Conservation (phyloP, 139 green algal species). For the Micractinium sp. region DNA sequence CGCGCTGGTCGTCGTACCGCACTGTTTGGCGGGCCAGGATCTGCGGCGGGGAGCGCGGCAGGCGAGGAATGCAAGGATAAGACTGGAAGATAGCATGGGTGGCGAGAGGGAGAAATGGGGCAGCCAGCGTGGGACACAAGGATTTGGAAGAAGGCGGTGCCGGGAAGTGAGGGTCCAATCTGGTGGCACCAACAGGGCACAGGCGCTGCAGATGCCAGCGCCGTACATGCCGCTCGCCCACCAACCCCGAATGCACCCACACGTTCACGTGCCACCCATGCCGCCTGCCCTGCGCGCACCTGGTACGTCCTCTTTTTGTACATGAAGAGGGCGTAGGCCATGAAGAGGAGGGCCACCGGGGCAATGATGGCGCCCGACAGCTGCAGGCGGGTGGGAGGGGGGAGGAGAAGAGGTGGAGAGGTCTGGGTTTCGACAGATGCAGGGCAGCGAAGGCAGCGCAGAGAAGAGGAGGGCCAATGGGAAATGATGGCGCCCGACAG, state of each 20-base stretch:
- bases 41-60: not conserved
- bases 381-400: constrained; percentile 33
- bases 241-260: not conserved
- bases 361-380: constrained; percentile 77
- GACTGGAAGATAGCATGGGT: not conserved
- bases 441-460: no score
- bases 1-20: constrained; percentile 83
- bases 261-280: not conserved
- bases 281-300: constrained; percentile 45
- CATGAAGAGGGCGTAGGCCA: constrained; percentile 78
- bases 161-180: not conserved
- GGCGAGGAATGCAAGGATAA: not conserved
- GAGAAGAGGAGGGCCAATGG: constrained; percentile 76
- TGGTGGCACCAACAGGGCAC: no score
- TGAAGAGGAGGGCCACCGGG: constrained; percentile 77
- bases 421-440: no score
- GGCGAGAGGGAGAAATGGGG: no score
- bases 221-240: no score
- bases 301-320: constrained; percentile 72
- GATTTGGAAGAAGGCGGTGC: no score
- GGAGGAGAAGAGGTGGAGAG: not conserved
- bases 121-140: no score
- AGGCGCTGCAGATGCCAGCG: not conserved
- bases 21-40: constrained; percentile 58
- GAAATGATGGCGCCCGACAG: constrained; percentile 75